Evolutionary conservation across 228 moss, liverwort and hornwort species (phyloP), one percentile per base, ranked within the genome.

Genomic region (Sphagnum magellanicum): DNA sequence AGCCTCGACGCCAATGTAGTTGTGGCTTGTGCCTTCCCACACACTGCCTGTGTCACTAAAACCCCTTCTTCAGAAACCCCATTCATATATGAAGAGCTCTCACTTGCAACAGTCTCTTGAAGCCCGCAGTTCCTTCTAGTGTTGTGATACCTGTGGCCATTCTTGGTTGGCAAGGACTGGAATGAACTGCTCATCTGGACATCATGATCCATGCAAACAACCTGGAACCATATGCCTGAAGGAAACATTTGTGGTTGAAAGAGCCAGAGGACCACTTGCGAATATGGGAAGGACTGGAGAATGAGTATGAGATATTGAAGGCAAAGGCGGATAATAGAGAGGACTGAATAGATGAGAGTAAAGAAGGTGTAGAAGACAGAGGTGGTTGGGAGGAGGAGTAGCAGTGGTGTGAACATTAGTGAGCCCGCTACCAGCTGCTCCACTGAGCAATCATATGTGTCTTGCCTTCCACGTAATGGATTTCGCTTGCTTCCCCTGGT

Each of bases 341-440:
- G 81, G 32, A 84, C 83, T 62, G 89, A 83, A 70, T 89, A 92
- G 49, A 94, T 83, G 57, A 94, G 88, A 50, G 98, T 90, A 63
- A 98, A 98, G 74, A 88, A 94, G 47, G 92, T 92, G 80, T 98
- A 88, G 74, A 90, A 94, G 53, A 92, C 89, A n/a, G 98, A 93
- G 48, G 89, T 92, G 48, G 98, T 98, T 52, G 98, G 98, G 57
- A 98, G 92, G 61, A 98, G 75, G 53, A 98, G 75, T 65, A 98
- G 81, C 14, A 94, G 77, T 47, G 98, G 98, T 50, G 98, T 92
- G 74, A 98, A 98, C 94, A 98, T 92, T 10, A 98, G 92, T 52
- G 98, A 94, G 48, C 90, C 98, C 63, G 92, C 98, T 71, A 94
- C 91, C 70, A 98, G 76, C 80, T 94, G 94, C 76, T 98, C 98